Percentiles rank a stretch among this genome's conserved stretches.
Conservation (phyloP, 2,329 filamentous ascomycete genomes). For the Venturia effusa region DNA sequence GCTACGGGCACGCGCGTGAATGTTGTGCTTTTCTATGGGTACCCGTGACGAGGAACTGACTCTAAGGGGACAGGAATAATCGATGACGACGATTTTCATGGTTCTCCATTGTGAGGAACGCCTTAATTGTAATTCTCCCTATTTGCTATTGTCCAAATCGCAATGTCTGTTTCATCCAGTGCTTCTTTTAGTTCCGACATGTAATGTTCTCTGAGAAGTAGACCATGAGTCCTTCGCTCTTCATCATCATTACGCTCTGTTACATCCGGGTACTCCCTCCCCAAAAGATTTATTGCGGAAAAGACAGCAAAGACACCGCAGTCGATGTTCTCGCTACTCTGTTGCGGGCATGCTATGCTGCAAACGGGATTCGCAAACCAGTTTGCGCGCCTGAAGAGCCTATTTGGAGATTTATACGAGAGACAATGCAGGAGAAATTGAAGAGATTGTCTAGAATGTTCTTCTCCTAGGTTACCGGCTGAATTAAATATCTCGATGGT, state of each 20-base stretch:
- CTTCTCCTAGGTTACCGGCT: not conserved
- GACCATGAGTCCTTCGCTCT: not conserved
- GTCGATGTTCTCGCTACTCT: not conserved
- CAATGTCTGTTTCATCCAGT: not conserved
- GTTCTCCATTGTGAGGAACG: not conserved
- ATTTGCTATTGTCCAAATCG: not conserved
- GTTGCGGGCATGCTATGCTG: not conserved
- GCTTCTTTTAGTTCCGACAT: not conserved
- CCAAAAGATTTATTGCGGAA: not conserved
- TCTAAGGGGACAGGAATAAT: too few relatives aligned
- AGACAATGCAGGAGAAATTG: not conserved
- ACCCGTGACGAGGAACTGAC: not conserved
- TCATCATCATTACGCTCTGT: not conserved
- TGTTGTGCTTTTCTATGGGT: not conserved
- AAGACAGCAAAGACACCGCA: not conserved
- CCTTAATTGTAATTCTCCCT: not conserved
- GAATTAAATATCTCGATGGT: not conserved
- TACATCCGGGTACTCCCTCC: not conserved
- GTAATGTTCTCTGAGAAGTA: not conserved
- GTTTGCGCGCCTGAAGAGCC: not conserved
- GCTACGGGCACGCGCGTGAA: not conserved
- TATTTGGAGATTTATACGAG: not conserved
- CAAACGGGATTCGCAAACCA: not conserved
- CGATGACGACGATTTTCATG: not conserved
- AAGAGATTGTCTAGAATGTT: not conserved